Base-by-base conservation (phyloP, 148 eudicot species). In the Persicaria maculosa region DNA sequence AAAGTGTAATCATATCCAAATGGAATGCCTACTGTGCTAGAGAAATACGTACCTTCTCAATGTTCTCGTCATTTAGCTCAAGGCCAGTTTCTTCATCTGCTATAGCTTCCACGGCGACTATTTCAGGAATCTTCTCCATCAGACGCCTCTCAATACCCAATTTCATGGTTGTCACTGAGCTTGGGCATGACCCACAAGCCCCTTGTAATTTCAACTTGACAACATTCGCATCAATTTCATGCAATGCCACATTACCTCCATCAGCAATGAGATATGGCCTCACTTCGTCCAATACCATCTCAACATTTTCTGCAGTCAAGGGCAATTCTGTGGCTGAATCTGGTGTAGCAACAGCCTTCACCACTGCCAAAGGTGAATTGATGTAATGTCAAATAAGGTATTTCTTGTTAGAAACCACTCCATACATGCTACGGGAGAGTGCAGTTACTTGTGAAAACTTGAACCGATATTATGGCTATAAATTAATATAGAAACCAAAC, bases 131-230 rank as follows among this genome's bases (percentile, higher is more conserved):
- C 86, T 91, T 91, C 74, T 94, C 98, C 91, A 90, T 90, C 50
- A 94, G 83, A 44, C 96, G 93, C 20, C 88, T 91, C 83, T 94
- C 98, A 75, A 94, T 91, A 45, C 98, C 97, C 87, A 94, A 68
- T 81, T 88, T 91, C 98, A 94, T 91, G 59, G 98, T 94, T 74
- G 82, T 88, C 44, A 79, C 85, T 77, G 97, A 87, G 79, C 98
- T 94, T 16, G 97, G 97, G 79, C 97, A 94, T 43, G 97, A 94
- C 25, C 98, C 98, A 84, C 98, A 91, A 20, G 96, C 97, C 75
- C 98, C 93, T 85, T 94, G 97, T 65, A 94, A 79, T 81, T 90
- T 91, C 81, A 94, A 79, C 72, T 78, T 82, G 43, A 91, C 97
- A 78, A 94, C 80, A 84, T 86, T 86, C 50, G 91, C 98, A 83